These are phyloP conservation scores for Daedaleopsis sinensis DNA, from an alignment of 768 basidiomycete genomes.

Conservation along the genomic window DNA sequence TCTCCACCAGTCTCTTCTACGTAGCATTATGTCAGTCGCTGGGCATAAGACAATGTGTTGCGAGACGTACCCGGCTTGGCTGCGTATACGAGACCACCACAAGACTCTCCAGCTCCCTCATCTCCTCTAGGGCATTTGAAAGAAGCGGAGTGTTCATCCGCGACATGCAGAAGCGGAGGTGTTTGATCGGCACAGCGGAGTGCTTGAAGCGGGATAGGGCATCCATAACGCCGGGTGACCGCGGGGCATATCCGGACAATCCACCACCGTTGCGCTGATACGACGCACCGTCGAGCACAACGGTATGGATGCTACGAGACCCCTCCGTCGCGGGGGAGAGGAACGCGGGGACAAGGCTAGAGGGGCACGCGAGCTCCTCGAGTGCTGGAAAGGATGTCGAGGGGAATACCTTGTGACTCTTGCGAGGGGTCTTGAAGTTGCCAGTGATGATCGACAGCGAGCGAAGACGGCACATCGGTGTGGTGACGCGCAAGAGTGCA, in stretches of 20 bases:
- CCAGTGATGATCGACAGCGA: too few species aligned
- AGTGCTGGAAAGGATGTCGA: not conserved
- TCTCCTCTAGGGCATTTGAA: not conserved
- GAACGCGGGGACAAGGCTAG: too few species aligned
- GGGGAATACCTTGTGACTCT: not conserved
- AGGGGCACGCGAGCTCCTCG: not conserved
- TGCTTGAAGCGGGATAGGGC: not conserved
- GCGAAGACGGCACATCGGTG: too few species aligned
- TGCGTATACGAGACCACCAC: not conserved
- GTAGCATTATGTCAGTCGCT: not conserved
- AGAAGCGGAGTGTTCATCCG: not conserved
- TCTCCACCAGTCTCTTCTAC: too few species aligned
- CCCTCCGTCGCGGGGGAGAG: too few species aligned
- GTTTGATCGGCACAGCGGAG: conserved; percentile 4
- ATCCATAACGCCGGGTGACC: not conserved
- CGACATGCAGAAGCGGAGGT: not conserved
- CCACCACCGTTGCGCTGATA: not conserved
- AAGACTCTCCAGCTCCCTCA: not conserved
- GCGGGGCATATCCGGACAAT: not conserved
- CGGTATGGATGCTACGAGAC: not conserved
- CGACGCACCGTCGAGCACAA: not conserved
- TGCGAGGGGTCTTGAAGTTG: not conserved
- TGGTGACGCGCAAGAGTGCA: too few species aligned
- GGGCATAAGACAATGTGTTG: not conserved
- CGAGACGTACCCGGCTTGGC: not conserved